Conservation (phyloP, 2,329 filamentous ascomycete species). For the Phaeomoniella chlamydospora region DNA sequence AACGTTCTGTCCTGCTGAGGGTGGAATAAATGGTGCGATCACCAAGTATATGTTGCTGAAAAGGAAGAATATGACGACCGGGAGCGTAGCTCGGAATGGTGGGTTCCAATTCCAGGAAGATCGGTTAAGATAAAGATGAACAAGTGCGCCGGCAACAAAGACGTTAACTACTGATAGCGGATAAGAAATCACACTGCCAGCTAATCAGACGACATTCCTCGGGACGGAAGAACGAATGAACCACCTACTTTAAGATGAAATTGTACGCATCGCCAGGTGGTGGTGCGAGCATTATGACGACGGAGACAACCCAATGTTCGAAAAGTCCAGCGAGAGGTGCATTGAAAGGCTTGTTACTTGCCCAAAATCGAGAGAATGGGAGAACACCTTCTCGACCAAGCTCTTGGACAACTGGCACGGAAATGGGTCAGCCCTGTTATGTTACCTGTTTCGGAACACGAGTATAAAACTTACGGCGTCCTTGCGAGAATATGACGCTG, state of each 20-base stretch:
- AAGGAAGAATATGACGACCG: too few species aligned
- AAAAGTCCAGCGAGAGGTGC: constrained; percentile 54
- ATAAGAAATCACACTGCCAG: constrained; percentile 46
- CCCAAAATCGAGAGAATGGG: constrained; percentile 44
- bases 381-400: constrained; percentile 58
- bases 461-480: constrained; percentile 36
- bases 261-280: constrained; percentile 54
- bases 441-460: constrained; percentile 1
- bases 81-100: too few species aligned
- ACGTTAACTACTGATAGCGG: constrained; percentile 48
- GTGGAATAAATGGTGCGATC: constrained; percentile 28
- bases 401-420: constrained; percentile 58
- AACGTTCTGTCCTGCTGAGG: constrained; percentile 39
- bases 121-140: constrained; percentile 40
- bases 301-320: constrained; percentile 53
- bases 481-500: constrained; percentile 58
- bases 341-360: constrained; percentile 52
- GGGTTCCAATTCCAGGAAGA: too few species aligned
- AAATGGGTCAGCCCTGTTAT: constrained; percentile 9
- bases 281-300: constrained; percentile 51
- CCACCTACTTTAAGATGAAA: constrained; percentile 58
- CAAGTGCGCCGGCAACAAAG: constrained; percentile 46
- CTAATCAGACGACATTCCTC: constrained; percentile 44
- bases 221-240: constrained; percentile 44
- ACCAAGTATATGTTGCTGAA: constrained; percentile 47